Evolutionary conservation across 257 asterid genomes (phyloP).

Genomic region (Primulina eburnea): DNA sequence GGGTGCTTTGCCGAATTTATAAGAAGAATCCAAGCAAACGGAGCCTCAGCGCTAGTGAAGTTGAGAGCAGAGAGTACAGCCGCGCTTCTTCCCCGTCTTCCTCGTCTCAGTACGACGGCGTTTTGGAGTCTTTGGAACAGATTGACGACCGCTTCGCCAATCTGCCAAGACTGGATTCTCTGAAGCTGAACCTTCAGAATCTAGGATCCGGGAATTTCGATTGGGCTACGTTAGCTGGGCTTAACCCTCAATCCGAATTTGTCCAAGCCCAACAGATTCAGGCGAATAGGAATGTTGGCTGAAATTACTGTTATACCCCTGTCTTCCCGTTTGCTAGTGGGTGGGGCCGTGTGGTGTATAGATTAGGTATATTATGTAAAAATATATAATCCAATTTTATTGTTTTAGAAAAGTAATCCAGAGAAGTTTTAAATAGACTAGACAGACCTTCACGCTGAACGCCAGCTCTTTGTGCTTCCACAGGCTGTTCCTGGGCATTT

Average conservation of each 20-base stretch:
- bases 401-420: no score
- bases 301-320: constrained; percentile 35
- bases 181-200: constrained; percentile 37
- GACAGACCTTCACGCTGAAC: no score
- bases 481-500: no score
- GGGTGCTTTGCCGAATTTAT: constrained; percentile 83
- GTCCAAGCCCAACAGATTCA: constrained; percentile 27
- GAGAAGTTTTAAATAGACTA: no score
- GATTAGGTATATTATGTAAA: no score
- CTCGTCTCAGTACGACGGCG: constrained; percentile 48
- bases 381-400: no score
- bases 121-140: constrained; percentile 44
- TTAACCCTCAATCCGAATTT: constrained; percentile 36
- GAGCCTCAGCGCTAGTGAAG: constrained; percentile 26
- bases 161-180: constrained; percentile 34
- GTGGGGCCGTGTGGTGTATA: no score
- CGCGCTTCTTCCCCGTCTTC: constrained; percentile 45
- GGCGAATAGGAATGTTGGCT: constrained; percentile 9
- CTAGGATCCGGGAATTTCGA: constrained; percentile 52
- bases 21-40: constrained; percentile 55
- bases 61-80: constrained; percentile 41
- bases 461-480: no score
- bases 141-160: constrained; percentile 37
- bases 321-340: constrained; percentile 19
- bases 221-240: constrained; percentile 54